These are phyloP conservation scores for Trichoderma sp. DNA, from an alignment of 2,329 filamentous ascomycete genomes.

Conservation along the genomic window DNA sequence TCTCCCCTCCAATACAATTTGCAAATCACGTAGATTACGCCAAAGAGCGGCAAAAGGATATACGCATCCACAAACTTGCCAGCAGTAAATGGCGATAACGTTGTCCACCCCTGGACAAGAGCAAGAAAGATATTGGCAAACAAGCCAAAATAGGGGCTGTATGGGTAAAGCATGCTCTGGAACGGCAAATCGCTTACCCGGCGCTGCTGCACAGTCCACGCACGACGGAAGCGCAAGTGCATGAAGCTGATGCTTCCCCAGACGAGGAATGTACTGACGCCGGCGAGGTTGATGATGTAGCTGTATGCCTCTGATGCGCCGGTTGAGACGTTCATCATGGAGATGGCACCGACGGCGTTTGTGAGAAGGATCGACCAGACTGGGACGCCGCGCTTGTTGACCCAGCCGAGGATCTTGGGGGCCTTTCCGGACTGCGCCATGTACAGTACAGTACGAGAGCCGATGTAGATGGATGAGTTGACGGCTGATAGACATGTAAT, in stretches of 20 bases:
- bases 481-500: conserved; percentile 72
- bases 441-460: conserved; percentile 72
- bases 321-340: conserved; percentile 74
- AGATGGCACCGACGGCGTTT: conserved; percentile 70
- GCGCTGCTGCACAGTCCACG: conserved; percentile 63
- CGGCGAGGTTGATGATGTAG: conserved; percentile 72
- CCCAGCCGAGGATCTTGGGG: conserved; percentile 69
- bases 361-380: conserved; percentile 67
- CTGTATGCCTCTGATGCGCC: conserved; percentile 66
- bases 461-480: conserved; percentile 79
- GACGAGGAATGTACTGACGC: conserved; percentile 72
- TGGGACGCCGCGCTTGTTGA: conserved; percentile 65
- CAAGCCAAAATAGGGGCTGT: conserved; percentile 63
- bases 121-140: conserved; percentile 62
- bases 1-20: conserved; percentile 56
- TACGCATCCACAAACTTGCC: conserved; percentile 67
- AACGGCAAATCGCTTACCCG: conserved; percentile 59
- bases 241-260: conserved; percentile 73
- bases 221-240: conserved; percentile 71
- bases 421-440: conserved; percentile 77
- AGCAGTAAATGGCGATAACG: conserved; percentile 59
- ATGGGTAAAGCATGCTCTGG: conserved; percentile 58
- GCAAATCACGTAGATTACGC: conserved; percentile 58
- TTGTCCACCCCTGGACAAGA: conserved; percentile 65
- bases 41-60: conserved; percentile 63